Conservation (phyloP, 2,329 filamentous ascomycete species). For the Cordyceps tenuipes region DNA sequence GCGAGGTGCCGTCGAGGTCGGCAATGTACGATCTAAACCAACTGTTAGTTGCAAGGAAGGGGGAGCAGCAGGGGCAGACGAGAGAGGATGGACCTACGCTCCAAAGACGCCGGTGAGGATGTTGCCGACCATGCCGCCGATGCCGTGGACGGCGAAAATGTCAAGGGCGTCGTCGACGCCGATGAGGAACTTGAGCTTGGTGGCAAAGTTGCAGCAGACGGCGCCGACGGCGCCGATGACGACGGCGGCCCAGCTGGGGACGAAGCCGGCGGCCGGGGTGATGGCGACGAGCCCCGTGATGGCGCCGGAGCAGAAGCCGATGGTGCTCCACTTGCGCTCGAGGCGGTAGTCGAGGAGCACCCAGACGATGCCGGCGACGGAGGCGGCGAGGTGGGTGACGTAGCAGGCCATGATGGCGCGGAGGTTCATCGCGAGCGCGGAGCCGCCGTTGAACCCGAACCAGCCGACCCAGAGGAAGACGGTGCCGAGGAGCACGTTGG, state of each 20-base stretch:
- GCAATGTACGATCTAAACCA: conserved; percentile 56
- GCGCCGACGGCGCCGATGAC: conserved; percentile 52
- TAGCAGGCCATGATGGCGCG: conserved; percentile 84
- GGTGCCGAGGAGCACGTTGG: conserved; percentile 64
- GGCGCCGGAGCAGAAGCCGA: conserved; percentile 85
- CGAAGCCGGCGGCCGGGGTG: conserved; percentile 73
- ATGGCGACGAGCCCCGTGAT: conserved; percentile 85
- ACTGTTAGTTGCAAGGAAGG: conserved; percentile 12
- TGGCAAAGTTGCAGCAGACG: conserved; percentile 72
- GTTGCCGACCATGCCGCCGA: conserved; percentile 76
- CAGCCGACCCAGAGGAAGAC: conserved; percentile 85
- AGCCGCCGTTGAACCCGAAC: conserved; percentile 93
- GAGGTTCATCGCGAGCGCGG: conserved; percentile 72
- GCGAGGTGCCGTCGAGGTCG: conserved; percentile 58
- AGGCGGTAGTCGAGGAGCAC: conserved; percentile 79
- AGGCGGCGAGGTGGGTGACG: conserved; percentile 81
- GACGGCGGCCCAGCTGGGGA: conserved; percentile 56
- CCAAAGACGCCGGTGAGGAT: conserved; percentile 71
- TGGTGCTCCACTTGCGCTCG: conserved; percentile 89
- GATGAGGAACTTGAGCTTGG: conserved; percentile 69
- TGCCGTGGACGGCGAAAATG: conserved; percentile 81
- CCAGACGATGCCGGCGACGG: conserved; percentile 75
- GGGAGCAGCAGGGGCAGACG: background rate
- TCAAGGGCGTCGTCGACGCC: conserved; percentile 82
- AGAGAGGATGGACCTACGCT: conserved; percentile 38